A percentile compares a stretch with the other conserved stretches of the same genome.
Conservation (phyloP, 2,329 filamentous ascomycete genomes). For the Hymenoscyphus fructigenus region DNA sequence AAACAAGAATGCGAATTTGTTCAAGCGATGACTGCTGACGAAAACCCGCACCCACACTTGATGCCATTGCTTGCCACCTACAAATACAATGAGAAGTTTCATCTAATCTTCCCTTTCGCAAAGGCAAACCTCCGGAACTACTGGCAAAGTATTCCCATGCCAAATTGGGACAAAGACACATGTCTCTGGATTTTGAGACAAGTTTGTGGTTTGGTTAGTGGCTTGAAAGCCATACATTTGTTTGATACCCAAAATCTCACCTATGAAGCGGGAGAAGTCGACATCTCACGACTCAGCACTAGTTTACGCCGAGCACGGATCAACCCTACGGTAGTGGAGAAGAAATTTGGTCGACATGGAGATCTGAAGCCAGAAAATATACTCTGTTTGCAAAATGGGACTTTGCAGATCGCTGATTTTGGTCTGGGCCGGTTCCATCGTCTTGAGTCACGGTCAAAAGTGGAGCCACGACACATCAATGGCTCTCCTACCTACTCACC, state of each 20-base stretch:
- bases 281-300: too few relatives aligned
- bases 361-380: conserved; percentile 43
- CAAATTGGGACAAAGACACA: neutral
- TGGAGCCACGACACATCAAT: conserved; percentile 17
- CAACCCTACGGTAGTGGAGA: neutral
- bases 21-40: conserved; percentile 2
- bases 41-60: conserved; percentile 22
- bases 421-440: conserved; percentile 37
- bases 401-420: conserved; percentile 39
- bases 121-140: conserved; percentile 28
- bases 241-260: too few relatives aligned
- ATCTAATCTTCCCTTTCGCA: conserved; percentile 34
- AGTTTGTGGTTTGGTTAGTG: conserved; percentile 27
- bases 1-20: conserved; percentile 9
- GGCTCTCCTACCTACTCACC: conserved; percentile 37
- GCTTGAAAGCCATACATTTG: too few relatives aligned
- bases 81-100: conserved; percentile 16
- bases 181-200: conserved; percentile 25
- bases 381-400: conserved; percentile 22
- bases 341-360: conserved; percentile 37
- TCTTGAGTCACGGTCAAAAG: conserved; percentile 30
- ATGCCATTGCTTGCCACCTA: conserved; percentile 33
- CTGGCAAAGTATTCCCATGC: conserved; percentile 20
- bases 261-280: too few relatives aligned
- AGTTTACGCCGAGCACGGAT: neutral